Evolutionary conservation across 2,329 filamentous ascomycete species (phyloP).

Genomic region (Tolypocladium paradoxum): DNA sequence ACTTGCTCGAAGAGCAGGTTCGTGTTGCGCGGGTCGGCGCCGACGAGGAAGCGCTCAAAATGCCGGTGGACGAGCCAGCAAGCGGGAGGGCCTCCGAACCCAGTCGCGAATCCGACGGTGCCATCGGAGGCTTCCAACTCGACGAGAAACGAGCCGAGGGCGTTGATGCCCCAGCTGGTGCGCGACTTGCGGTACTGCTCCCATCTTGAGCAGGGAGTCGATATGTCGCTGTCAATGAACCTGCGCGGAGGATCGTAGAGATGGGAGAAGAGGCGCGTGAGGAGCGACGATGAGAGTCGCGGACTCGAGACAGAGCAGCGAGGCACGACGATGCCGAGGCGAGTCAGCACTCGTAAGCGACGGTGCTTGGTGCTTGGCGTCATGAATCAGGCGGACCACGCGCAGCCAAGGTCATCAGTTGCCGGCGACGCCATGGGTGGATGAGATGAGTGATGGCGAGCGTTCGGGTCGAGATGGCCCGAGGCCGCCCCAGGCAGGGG

Average conservation of each 20-base stretch:
- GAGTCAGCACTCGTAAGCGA: too few relatives aligned
- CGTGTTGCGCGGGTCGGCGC: constrained; percentile 80
- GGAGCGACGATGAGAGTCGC: background rate
- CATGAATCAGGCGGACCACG: background rate
- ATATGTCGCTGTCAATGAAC: constrained; percentile 86
- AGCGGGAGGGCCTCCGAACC: constrained; percentile 81
- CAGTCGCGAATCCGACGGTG: constrained; percentile 87
- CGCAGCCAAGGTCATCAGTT: background rate
- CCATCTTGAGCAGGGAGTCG: constrained; percentile 84
- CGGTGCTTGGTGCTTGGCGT: too few relatives aligned
- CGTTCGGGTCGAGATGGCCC: background rate
- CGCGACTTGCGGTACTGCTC: constrained; percentile 78
- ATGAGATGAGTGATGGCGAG: background rate
- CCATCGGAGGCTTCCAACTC: constrained; percentile 84
- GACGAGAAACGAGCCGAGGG: constrained; percentile 82
- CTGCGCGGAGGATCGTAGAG: constrained; percentile 32
- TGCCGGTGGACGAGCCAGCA: constrained; percentile 93
- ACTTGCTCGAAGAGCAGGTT: constrained; percentile 93
- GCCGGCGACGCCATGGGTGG: too few relatives aligned
- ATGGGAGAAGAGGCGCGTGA: background rate
- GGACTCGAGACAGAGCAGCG: background rate
- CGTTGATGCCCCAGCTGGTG: constrained; percentile 93
- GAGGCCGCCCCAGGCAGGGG: too few relatives aligned
- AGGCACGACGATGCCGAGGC: background rate
- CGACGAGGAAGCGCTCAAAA: constrained; percentile 84